Evolutionary conservation across 1,284 basidiomycete species (phyloP), one percentile per base, ranked within the genome.

Genomic region (Tilletia indica): DNA sequence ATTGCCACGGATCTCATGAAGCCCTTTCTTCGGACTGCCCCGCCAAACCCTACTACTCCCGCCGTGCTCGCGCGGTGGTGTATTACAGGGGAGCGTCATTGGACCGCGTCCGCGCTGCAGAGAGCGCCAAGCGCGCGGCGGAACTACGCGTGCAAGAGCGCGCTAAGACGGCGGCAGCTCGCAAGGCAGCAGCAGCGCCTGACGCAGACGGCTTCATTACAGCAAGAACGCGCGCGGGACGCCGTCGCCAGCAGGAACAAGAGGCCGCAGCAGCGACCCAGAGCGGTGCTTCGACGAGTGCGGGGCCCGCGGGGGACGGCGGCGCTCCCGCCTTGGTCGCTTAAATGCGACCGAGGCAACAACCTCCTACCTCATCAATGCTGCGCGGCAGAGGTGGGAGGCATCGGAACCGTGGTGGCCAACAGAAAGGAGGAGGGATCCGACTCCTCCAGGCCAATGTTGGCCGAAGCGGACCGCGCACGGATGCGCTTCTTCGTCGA

Each of bases 81-180:
- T 54, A 54, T n/a, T 54, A 14, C 51, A n/a, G 51, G 19, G 51
- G 51, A 54, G 51, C 51, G n/a, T 54, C 51, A 31, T 54, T 54
- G 51, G 19, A 54, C 25, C 19, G 51, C 51, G 51, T 54, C 1
- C 51, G 51, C 51, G 25, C 19, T 21, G 51, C 19, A 31, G n/a
- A 54, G 51, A n/a, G 25, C 51, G 51, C 51, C 19, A 54, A 54
- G 25, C 51, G 51, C 19, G 19, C 51, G 51, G 51, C 51, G 25
- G 51, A 54, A 3, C 51, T 54, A 54, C 51, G 51, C 19, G n/a
- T 54, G 4, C 51, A 54, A 31, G 51, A n/a, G 25, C 51, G 51
- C 11, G 51, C 51, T 21, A n/a, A 31, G 25, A 54, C 51, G 19
- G 51, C 51, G 51, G 51, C 51, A 31, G 51, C 51, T 31, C 19